These are phyloP conservation scores for Serpula lacrymans DNA, from an alignment of 768 basidiomycete genomes.

Conservation along the genomic window DNA sequence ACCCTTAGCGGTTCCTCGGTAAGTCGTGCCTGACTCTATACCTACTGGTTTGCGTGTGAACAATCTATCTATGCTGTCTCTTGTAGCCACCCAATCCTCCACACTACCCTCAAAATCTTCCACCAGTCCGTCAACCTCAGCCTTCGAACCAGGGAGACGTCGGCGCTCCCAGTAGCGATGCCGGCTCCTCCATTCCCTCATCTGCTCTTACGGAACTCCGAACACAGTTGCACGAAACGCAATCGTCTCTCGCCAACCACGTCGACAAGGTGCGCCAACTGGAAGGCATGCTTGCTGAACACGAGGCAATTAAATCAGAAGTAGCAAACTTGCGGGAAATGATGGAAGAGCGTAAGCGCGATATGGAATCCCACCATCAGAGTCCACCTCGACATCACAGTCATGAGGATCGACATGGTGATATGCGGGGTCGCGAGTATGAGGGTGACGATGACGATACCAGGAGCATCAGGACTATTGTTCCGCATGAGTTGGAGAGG, in stretches of 20 bases:
- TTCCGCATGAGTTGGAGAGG: slow-evolving; percentile 64
- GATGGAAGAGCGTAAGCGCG: slow-evolving; percentile 63
- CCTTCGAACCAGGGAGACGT: slow-evolving; percentile 14
- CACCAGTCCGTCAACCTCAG: slow-evolving; percentile 54
- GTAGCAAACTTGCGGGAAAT: slow-evolving; percentile 68
- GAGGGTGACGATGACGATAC: slow-evolving; percentile 67
- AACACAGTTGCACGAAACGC: slow-evolving; percentile 80
- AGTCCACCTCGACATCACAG: slow-evolving; percentile 23
- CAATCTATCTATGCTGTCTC: slow-evolving; percentile 9
- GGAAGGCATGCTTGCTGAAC: slow-evolving; percentile 78
- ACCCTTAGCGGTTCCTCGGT: slow-evolving; percentile 83
- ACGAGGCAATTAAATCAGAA: slow-evolving; percentile 80
- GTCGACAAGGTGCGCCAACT: slow-evolving; percentile 81
- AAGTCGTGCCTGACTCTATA: slow-evolving; percentile 24
- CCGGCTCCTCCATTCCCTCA: slow-evolving; percentile 20
- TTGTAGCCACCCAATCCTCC: slow-evolving; percentile 57
- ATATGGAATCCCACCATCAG: slow-evolving; percentile 33
- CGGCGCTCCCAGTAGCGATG: slow-evolving; percentile 24
- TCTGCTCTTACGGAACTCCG: slow-evolving; percentile 62
- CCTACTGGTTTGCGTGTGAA: slow-evolving; percentile 2
- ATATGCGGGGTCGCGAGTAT: slow-evolving; percentile 15
- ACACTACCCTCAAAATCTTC: slow-evolving; percentile 61
- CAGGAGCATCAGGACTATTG: slow-evolving; percentile 67
- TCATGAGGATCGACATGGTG: slow-evolving; percentile 1
- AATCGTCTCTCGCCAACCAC: slow-evolving; percentile 69